A percentile compares a stretch with the other conserved stretches of the same genome.
Evolutionary conservation across 1,139 yeast genomes (phyloP).

Genomic region (Candida sanyaensis): DNA sequence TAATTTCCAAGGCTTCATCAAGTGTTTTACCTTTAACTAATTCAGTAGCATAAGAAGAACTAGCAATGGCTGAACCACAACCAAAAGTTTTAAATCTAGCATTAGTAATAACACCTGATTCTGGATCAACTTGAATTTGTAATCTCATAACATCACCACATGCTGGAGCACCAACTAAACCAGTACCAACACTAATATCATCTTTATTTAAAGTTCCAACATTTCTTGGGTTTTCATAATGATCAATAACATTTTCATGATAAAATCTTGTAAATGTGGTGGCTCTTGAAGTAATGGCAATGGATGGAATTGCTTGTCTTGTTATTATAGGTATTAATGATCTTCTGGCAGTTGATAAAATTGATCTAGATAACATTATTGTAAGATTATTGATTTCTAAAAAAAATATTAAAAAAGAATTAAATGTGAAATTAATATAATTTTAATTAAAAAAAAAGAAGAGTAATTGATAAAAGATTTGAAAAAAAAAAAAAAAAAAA

Average conservation of each 20-base stretch:
- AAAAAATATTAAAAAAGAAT: neutral
- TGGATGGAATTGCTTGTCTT: neutral
- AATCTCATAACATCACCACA: conserved; percentile 99
- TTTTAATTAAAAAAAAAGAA: neutral
- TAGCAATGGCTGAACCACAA: conserved; percentile 97
- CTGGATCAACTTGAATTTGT: conserved; percentile 90
- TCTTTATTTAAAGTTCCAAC: conserved; percentile 90
- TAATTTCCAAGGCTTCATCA: conserved; percentile 90
- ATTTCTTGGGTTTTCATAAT: conserved; percentile 93
- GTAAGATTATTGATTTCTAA: neutral
- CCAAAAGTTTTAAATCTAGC: conserved; percentile 98
- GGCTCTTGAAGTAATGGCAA: neutral
- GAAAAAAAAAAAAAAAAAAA: neutral
- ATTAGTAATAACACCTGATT: conserved; percentile 86
- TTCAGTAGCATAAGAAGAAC: conserved; percentile 92
- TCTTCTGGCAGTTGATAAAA: conserved; percentile 17
- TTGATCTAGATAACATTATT: conserved; percentile 27
- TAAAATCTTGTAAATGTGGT: conserved; percentile 35
- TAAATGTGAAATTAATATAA: neutral
- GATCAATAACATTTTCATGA: conserved; percentile 85
- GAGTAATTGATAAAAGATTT: neutral
- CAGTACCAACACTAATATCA: conserved; percentile 86
- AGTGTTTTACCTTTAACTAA: conserved; percentile 92
- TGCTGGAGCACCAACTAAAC: conserved; percentile 97
- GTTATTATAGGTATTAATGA: conserved; percentile 2